Base-by-base conservation (phyloP, 257 asterid genomes). In the Capsicum rhomboideum region DNA sequence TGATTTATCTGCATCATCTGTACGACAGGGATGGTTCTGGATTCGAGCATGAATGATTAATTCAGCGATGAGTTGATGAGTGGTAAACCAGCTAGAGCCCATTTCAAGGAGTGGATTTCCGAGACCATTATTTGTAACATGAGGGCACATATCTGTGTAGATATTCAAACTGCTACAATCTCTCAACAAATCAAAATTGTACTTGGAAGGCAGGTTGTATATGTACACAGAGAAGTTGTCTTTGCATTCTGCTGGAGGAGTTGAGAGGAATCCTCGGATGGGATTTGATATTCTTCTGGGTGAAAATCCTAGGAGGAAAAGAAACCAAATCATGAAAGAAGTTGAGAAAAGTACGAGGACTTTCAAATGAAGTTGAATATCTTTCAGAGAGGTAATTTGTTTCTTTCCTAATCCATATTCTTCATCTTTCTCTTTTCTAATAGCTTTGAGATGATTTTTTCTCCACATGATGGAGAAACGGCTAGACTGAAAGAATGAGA, bases 91-190 rank as follows among this genome's bases (percentile, higher is more conserved):
- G 8, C 26, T 49, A 23, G 81, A 49, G 11, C 81, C 81, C 61
- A 75, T 49, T 75, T 75, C 61, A 49, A 59, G 81, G 23, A 75
- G 81, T 75, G 81, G 44, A 10, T 18, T 75, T 49, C 81, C 81
- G 2, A 75, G 58, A 20, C 81, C 81, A 49, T 75, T 75, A 75
- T 75, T 75, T 75, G 61, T 75, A 75, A 75, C 17, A 75, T 49
- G 81, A 75, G 81, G 81, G 61, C 81, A 75, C 81, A 75, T 75
- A 75, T 75, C 61, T 26, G 81, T 75, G 16, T 75, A 75, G 44
- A 75, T 75, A 75, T 75, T 75, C 81, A 75, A 49, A 75, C n/a
- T 49, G 8, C 26, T 75, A 50, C 81, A 75, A 26, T 75, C 63
- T 77, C 56, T 17, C 46, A 77, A 50, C 8, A 77, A 1, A 50